A percentile compares a stretch with the other conserved stretches of the same genome.
Conservation (phyloP, 1,284 basidiomycete genomes). For the Blastosporella zonata region DNA sequence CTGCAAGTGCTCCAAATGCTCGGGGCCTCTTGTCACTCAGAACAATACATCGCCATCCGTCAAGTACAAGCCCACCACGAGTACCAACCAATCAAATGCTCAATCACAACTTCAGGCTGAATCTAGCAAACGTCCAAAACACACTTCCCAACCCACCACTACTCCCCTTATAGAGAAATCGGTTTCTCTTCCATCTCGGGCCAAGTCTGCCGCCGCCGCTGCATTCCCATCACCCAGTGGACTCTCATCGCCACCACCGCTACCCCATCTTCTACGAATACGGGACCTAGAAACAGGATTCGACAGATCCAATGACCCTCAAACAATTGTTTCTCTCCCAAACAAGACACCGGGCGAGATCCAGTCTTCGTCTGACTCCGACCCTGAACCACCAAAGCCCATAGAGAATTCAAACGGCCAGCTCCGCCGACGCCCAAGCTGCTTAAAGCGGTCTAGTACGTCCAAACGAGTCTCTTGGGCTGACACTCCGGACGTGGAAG, state of each 20-base stretch:
- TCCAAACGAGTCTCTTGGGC: constrained; percentile 74
- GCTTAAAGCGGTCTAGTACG: constrained; percentile 57
- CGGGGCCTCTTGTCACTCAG: constrained; percentile 1
- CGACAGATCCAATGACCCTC: constrained; percentile 21
- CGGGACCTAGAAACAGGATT: constrained; percentile 20
- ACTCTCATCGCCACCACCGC: constrained; percentile 25
- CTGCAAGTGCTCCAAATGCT: constrained; percentile 15
- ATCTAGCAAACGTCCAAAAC: constrained; percentile 8
- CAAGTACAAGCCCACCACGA: background rate
- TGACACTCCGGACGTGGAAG: constrained; percentile 56
- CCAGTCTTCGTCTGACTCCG: constrained; percentile 8
- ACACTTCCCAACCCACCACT: constrained; percentile 6
- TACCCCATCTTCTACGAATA: constrained; percentile 26
- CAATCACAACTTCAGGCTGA: background rate
- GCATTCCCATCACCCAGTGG: constrained; percentile 11
- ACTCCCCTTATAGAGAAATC: constrained; percentile 10
- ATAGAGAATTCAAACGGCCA: constrained; percentile 15
- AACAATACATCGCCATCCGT: background rate
- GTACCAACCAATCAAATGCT: background rate
- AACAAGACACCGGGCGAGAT: constrained; percentile 1
- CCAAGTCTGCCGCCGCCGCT: constrained; percentile 1
- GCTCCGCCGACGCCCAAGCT: constrained; percentile 53
- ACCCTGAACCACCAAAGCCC: constrained; percentile 4
- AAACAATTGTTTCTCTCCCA: constrained; percentile 17
- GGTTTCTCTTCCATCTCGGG: constrained; percentile 9